Base-by-base conservation (phyloP, 345 rosid genomes). In the Hypericum androsaemum region DNA sequence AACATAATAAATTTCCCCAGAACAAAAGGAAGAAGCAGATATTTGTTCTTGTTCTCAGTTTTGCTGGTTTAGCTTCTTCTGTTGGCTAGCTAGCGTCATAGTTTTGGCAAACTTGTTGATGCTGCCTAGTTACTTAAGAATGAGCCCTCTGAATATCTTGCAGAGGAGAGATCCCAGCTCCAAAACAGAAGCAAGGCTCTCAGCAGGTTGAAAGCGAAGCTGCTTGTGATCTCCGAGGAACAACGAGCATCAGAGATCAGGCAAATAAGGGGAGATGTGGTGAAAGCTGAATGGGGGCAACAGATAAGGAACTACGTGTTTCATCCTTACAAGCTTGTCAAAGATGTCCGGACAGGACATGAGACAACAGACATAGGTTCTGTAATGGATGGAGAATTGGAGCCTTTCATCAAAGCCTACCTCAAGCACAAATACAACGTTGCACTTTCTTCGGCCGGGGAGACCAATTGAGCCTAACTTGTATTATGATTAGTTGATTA, bases 271-370 rank as follows among this genome's bases (percentile, higher is more conserved):
- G 98, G 98, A 53, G 98, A 92, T 70, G 80, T 65, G 7, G 96
- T 87, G 74, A 84, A 87, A 71, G 98, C 96, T 6, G 96, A 87
- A 52, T 92, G 98, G 98, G 98, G 98, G 37, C 98, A 87, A 65
- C 96, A 87, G 60, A 87, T 87, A 46, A 57, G 95, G 59, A 87
- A 92, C 71, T 87, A 87, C 11, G 98, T 92, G 14, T 87, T 92
- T 73, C 96, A 92, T 74, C 98, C 98, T 0, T 87, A 92, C 74
- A 92, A 92, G 70, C 86, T 92, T 7, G 95, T 92, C 43, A 87
- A 92, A 61, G 98, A 92, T 57, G 84, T 88, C 3, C 67, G 98
- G 42, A 84, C 95, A 7, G 73, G 86, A 22, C 51, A 63, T 0
- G 98, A 84, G 64, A 87, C 98, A 47, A 79, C 94, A 0, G 98